Base-by-base conservation (phyloP, 2,329 filamentous ascomycete species). In the Emydomyces testavorans region DNA sequence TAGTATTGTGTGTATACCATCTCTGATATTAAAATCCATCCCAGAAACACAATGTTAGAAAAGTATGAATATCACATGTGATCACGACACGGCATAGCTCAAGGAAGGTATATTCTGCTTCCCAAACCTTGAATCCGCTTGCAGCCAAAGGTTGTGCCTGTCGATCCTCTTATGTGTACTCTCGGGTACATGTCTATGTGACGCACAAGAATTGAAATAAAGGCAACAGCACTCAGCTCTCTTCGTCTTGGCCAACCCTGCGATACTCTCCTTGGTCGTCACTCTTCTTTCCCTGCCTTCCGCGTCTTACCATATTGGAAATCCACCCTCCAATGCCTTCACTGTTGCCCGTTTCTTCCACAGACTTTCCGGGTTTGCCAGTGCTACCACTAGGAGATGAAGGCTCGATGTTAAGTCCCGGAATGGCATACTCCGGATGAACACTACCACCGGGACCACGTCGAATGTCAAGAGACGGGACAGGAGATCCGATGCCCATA, bases 361-460 rank as follows among this genome's bases (percentile, higher is more conserved):
- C 63, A 46, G 34, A 29, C 15, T 29, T 55, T 16, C 56, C 56
- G n/a, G 57, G 41, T 28, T 72, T 72, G 51, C 73, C 71, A 34
- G 68, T 57, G 34, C 60, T 63, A 36, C 72, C 65, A 23, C 69
- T 49, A 4, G 41, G 26, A 42, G 79, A 73, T 1, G 87, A 85
- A 4, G 86, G 84, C 34, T 93, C 81, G 49, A 95, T 84, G 57
- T 87, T 80, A 49, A 95, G 73, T 6, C 83, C 82, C 1, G 88
- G 87, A 50, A 94, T 88, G 6, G 80, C 79, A 54, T 72, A 78
- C 3, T 83, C 78, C 1, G 82, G 69, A 78, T 52, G 78, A 67
- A 42, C 62, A 55, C 64, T 62, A 15, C 59, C 62, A 55, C 60
- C 64, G 36, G 60, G 63, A 46, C 41, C 29, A 11, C 62, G 60